phyloP scores from a whole-genome alignment of 148 eudicot species.

The Selenicereus undatus region DNA sequence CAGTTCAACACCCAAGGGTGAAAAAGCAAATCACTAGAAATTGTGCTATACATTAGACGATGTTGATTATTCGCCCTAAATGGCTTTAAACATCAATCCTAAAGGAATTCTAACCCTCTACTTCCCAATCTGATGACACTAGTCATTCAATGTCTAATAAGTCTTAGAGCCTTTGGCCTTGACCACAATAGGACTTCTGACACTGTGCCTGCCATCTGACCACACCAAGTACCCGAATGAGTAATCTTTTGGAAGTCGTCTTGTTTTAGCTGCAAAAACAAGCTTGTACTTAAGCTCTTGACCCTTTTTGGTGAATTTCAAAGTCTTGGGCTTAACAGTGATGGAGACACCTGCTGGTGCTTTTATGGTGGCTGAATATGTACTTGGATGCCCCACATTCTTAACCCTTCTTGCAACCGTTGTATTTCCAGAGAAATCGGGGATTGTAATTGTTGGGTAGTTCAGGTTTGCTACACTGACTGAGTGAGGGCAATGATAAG shows the following conservation, averaged over 20 bases:
- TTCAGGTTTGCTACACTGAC: slow-evolving; percentile 28
- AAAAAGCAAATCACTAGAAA: background rate
- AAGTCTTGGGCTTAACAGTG: slow-evolving; percentile 32
- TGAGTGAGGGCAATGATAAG: slow-evolving; percentile 4
- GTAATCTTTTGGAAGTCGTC: slow-evolving; percentile 2
- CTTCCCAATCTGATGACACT: too few relatives aligned
- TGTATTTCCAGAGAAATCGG: slow-evolving; percentile 15
- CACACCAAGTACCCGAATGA: slow-evolving; percentile 44
- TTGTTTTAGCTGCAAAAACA: slow-evolving; percentile 4
- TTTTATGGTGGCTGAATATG: slow-evolving; percentile 25
- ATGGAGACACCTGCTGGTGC: slow-evolving; percentile 30
- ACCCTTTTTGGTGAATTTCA: slow-evolving; percentile 28
- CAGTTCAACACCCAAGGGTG: background rate
- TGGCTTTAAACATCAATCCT: background rate
- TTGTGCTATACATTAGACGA: background rate
- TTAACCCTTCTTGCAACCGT: slow-evolving; percentile 40
- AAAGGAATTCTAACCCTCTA: background rate
- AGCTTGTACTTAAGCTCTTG: slow-evolving; percentile 39
- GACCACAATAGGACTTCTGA: slow-evolving; percentile 59
- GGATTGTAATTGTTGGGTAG: slow-evolving; percentile 42
- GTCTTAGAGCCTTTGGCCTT: background rate
- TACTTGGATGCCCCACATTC: slow-evolving; percentile 47
- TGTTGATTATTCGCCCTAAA: background rate
- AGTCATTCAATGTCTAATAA: background rate
- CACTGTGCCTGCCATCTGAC: slow-evolving; percentile 50